A percentile compares a stretch with the other conserved stretches of the same genome.
phyloP scores from a whole-genome alignment of 2,329 filamentous ascomycete species.

The Arthrocladium fulminans region DNA sequence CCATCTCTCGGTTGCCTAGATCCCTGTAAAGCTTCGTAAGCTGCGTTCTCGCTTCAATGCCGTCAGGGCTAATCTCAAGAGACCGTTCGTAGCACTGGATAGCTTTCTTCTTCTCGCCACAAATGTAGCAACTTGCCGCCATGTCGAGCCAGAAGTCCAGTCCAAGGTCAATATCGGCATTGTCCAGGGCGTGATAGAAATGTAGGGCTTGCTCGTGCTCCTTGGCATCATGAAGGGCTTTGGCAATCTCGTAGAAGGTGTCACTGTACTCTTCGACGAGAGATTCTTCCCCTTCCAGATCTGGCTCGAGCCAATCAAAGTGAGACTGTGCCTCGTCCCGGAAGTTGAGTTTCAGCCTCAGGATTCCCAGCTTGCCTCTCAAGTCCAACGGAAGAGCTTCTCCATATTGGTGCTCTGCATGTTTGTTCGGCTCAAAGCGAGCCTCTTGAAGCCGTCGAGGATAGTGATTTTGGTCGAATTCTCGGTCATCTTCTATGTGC shows the following conservation, averaged over 20 bases:
- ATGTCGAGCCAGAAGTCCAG: constrained; percentile 43
- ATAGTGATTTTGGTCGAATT: constrained; percentile 71
- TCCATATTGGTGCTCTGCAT: constrained; percentile 56
- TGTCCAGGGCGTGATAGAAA: constrained; percentile 48
- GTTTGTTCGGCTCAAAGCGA: constrained; percentile 50
- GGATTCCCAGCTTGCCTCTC: constrained; percentile 72
- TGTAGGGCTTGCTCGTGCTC: constrained; percentile 48
- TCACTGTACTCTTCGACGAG: constrained; percentile 61
- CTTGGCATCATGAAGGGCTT: constrained; percentile 46
- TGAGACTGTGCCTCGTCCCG: constrained; percentile 66
- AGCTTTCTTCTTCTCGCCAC: constrained; percentile 57
- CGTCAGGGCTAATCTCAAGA: constrained; percentile 60
- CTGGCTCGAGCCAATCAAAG: constrained; percentile 60
- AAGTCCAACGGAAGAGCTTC: constrained; percentile 69
- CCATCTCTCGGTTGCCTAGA: constrained; percentile 62
- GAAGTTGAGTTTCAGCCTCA: constrained; percentile 63
- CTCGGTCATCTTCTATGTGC: constrained; percentile 60
- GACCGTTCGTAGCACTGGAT: constrained; percentile 69
- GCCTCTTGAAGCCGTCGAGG: constrained; percentile 55
- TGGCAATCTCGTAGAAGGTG: constrained; percentile 64
- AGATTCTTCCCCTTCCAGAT: constrained; percentile 42
- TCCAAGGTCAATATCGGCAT: constrained; percentile 30
- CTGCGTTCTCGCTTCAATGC: constrained; percentile 67
- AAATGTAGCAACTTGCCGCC: constrained; percentile 56
- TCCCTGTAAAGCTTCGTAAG: constrained; percentile 79